Evolutionary conservation across 176 grass and related monocot genomes (phyloP).

Genomic region (Aegilops bicornis): DNA sequence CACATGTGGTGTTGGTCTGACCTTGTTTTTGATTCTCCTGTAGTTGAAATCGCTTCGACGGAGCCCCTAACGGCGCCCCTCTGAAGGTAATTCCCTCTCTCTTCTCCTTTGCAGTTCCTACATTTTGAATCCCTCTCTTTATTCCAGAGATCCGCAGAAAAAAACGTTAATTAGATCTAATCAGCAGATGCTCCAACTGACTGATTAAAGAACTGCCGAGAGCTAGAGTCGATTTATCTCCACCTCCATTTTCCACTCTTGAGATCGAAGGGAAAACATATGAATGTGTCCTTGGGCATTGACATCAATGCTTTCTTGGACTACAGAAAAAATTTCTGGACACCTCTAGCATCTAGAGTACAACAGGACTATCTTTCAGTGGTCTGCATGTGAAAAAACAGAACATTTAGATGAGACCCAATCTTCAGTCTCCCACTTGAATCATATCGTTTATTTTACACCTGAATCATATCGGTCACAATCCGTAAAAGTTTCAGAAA

Average conservation of each 20-base stretch:
- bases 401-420: too few relatives aligned
- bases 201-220: neutral
- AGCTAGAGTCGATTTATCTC: neutral
- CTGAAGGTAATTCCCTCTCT: conserved; percentile 23
- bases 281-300: neutral
- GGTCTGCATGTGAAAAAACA: neutral
- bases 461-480: neutral
- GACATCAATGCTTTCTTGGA: neutral
- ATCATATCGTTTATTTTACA: too few relatives aligned
- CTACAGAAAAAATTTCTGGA: neutral
- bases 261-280: too few relatives aligned
- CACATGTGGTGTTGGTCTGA: too few relatives aligned
- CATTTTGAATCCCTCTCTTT: neutral
- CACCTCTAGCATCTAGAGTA: neutral
- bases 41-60: too few relatives aligned
- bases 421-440: too few relatives aligned
- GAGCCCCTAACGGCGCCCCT: conserved; percentile 3
- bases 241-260: neutral
- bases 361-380: neutral
- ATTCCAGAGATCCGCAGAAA: neutral
- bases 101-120: neutral
- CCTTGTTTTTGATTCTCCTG: too few relatives aligned
- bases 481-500: neutral
- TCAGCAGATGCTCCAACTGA: neutral
- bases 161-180: neutral